A percentile compares a stretch with the other conserved stretches of the same genome.
phyloP scores from a whole-genome alignment of 768 basidiomycete genomes.

The Mycena floridula region DNA sequence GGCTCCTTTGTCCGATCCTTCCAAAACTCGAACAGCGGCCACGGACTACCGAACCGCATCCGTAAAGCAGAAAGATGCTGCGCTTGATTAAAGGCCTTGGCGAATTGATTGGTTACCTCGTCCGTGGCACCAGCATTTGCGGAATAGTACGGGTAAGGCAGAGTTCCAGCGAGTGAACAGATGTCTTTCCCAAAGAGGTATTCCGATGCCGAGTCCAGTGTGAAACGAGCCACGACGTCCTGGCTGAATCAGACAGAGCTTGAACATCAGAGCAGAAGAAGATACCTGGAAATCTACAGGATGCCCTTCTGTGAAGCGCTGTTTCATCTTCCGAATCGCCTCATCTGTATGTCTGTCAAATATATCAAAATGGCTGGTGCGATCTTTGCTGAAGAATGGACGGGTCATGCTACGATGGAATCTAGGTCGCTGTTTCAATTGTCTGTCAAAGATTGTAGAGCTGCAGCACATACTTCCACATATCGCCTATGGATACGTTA shows the following conservation, averaged over 20 bases:
- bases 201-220: slow-evolving; percentile 48
- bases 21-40: slow-evolving; percentile 35
- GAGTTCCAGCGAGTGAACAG: slow-evolving; percentile 25
- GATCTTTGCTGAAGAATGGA: slow-evolving; percentile 39
- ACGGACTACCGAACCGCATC: slow-evolving; percentile 21
- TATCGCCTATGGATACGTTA: slow-evolving; percentile 25
- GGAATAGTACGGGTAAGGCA: slow-evolving; percentile 30
- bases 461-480: slow-evolving; percentile 34
- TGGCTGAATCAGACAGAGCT: slow-evolving; percentile 13
- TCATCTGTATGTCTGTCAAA: slow-evolving; percentile 32
- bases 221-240: slow-evolving; percentile 41
- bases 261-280: neutral
- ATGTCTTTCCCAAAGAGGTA: slow-evolving; percentile 44
- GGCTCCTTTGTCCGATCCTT: slow-evolving; percentile 21
- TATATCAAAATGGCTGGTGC: slow-evolving; percentile 32
- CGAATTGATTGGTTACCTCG: slow-evolving; percentile 16
- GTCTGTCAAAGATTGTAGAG: neutral
- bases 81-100: slow-evolving; percentile 26
- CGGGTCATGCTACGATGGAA: slow-evolving; percentile 48
- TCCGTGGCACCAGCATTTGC: neutral
- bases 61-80: slow-evolving; percentile 24
- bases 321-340: slow-evolving; percentile 25
- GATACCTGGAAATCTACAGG: slow-evolving; percentile 36
- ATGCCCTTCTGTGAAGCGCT: slow-evolving; percentile 21
- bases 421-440: slow-evolving; percentile 15